Evolutionary conservation across 768 basidiomycete genomes (phyloP), one percentile per base, ranked within the genome.

Genomic region (Neoboletus subvelutipes): DNA sequence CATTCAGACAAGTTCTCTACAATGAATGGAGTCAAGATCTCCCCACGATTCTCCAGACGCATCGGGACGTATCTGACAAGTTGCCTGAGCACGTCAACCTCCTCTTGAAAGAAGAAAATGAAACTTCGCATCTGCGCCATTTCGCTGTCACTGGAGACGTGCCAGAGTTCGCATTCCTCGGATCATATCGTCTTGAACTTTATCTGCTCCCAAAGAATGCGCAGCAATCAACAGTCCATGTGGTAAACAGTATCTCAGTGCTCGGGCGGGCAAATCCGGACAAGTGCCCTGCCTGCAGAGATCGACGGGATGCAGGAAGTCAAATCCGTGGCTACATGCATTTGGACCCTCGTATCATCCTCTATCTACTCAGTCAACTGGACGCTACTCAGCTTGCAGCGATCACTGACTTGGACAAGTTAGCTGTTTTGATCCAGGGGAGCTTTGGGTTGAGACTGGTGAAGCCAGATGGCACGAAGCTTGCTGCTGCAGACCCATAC

Each of bases 181-280:
- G 64, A 40, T 65, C 64, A 26, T 51, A 65, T 11, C 60, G 60
- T 33, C 64, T 65, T 36, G 64, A 65, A n/a, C 57, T 65, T 4
- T 59, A 52, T 52, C 9, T 65, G 4, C 40, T 29, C 10, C 59
- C 59, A 5, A 61, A 55, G 42, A 4, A 55, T 10, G 11, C 7
- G 4, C 26, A 41, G 7, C 18, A 41, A 6, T 12, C 28, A 10
- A 0, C 31, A 1, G 10, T 3, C 20, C 45, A 48, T 1, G 50
- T 66, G 24, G 47, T 65, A 8, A 66, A 65, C 57, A 66, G 36
- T 22, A 50, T 56, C 39, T 59, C 57, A 0, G 64, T 66, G 3
- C 53, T 65, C 9, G 56, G 45, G 3, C 64, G 64, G 1, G 47
- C 37, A 1, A 26, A 54, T 8, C 55, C 57, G 1, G 45, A 55